Conservation (phyloP, 2,329 filamentous ascomycete genomes). For the Paracoccidioides brasiliensis region DNA sequence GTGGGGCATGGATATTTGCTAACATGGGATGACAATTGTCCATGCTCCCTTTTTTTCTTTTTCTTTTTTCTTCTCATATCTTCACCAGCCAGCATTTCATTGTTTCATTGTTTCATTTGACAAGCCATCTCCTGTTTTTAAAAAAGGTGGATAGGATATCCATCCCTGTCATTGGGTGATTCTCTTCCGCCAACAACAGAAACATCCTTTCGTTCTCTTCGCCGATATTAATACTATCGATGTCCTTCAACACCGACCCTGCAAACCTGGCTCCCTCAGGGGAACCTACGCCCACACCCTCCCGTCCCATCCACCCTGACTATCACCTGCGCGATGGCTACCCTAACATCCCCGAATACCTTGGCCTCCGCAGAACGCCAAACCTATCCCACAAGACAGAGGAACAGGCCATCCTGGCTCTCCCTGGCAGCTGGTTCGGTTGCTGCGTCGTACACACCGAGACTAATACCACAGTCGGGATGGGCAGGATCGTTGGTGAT, state of each 20-base stretch:
- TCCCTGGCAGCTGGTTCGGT: constrained; percentile 33
- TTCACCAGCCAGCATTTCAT: too few relatives aligned
- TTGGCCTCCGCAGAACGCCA: constrained; percentile 24
- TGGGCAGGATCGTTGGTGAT: constrained; percentile 41
- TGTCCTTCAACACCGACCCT: neutral
- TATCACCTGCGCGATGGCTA: constrained; percentile 26
- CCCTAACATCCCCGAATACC: constrained; percentile 25
- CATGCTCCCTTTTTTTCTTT: too few relatives aligned
- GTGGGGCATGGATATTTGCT: too few relatives aligned
- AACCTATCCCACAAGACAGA: constrained; percentile 27
- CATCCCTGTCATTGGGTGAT: too few relatives aligned
- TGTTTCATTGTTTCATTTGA: too few relatives aligned
- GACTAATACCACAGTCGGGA: constrained; percentile 25
- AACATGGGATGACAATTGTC: too few relatives aligned
- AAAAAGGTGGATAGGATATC: too few relatives aligned
- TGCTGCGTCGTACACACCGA: constrained; percentile 25
- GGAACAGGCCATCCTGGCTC: constrained; percentile 25
- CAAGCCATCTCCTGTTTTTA: too few relatives aligned
- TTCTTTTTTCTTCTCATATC: too few relatives aligned
- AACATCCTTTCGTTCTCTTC: neutral
- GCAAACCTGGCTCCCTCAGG: neutral
- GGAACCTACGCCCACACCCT: neutral
- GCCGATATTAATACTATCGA: neutral
- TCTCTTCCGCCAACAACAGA: too few relatives aligned
- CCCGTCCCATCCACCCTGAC: constrained; percentile 17